Evolutionary conservation across 192 early-diverging fungal genomes (phyloP), one percentile per base, ranked within the genome.

Genomic region (Obelidium mucronatum): DNA sequence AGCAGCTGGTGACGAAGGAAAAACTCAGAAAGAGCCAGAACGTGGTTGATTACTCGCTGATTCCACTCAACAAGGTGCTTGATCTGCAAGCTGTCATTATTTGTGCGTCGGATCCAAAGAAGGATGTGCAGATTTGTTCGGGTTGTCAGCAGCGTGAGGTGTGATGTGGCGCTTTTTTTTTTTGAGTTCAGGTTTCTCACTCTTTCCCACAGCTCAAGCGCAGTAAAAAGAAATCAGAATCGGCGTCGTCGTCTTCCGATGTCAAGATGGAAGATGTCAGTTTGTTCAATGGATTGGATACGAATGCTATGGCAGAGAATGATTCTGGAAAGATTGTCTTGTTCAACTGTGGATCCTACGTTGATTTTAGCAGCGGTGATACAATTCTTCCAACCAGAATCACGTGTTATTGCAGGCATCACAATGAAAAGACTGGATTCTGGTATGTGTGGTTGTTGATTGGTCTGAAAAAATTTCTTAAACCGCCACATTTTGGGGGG

Each of bases 361-460:
- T 96, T 37, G 95, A 96, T 73, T 96, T 98, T 63, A 90, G 84
- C 80, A 91, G 91, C 55, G 96, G 96, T 64, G 95, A 96, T 78
- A 88, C 90, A 3, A 90, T 94, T 67, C 83, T 98, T 51, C 96
- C 96, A 35, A 94, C 94, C 26, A 87, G 96, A 48, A 95, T 98
- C 67, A 97, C 96, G 15, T 98, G 96, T 85, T 98, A 98, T 78
- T 97, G 96, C 84, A 88, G 96, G 1, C 96, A 98, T 74, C 96
- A 97, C 80, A 87, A 90, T 80, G 96, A 98, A 75, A 97, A 96
- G 84, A 81, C 90, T 5, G 96, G 96, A 3, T 98, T 98, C 79
- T 95, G 90, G 87, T 89, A 77, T 31, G 75, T 58, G 58, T 17
- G 62, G 35, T 8, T 13, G 34, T 5, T 6, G 6, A 40, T 35